Evolutionary conservation across 331 rosid genomes (phyloP), one percentile per base, ranked within the genome.

Genomic region (Spiraea crenata): DNA sequence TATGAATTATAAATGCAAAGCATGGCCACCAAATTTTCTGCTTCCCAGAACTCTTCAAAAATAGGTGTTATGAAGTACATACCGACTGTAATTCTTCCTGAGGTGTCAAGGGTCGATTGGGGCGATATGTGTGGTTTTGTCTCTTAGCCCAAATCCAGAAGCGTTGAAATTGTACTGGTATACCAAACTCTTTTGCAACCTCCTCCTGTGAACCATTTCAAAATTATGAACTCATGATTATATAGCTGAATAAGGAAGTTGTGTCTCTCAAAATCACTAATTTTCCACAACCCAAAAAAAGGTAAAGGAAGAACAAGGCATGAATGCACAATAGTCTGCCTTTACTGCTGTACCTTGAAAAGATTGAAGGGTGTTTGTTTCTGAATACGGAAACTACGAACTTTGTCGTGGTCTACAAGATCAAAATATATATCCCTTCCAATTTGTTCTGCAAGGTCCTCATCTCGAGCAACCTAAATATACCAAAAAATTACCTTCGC

Each of bases 321-420:
- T 3, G 34, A 14, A 31, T 25, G 9, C 52, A 31, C 9, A 35
- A 45, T 51, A 39, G 40, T 58, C 20, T 39, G 39, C 56, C 15
- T 69, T 19, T 8, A 69, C 39, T 13, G 41, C 9, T 25, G 50
- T 85, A 92, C 98, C 96, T 92, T 92, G 80, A 92, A 92, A 76
- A 55, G 42, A 50, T 59, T 57, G 64, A 92, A 89, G 34, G 90
- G 84, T 9, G 40, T 82, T 75, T 85, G 88, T 48, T 84, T 92
- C 76, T 81, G 75, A 73, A 92, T 77, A 52, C 93, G 96, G 70
- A 92, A 89, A 82, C 86, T 87, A 20, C 49, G 83, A 76, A 92
- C 96, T 87, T 87, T 92, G 67, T 92, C 96, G 85, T 89, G 96
- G 79, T 92, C 93, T 70, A 92, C 98, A 47, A 92, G 96, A 80